Evolutionary conservation across 2,329 filamentous ascomycete species (phyloP), one percentile per base, ranked within the genome.

Genomic region (Didymella glomerata): DNA sequence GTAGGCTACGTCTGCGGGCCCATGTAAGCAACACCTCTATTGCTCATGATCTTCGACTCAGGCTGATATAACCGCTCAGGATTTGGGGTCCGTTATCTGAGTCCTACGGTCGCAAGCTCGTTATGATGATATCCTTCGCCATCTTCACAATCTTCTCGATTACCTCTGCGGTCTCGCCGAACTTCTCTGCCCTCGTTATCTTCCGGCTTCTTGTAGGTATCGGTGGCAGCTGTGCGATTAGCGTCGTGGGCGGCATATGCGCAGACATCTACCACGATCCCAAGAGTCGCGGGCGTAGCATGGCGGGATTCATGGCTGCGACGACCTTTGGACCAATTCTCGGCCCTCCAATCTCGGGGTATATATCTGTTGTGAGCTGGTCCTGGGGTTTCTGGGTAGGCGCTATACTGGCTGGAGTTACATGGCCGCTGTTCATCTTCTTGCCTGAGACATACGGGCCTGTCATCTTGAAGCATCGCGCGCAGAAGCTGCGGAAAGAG

Each of bases 341-440:
- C 2, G 86, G 87, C 2, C 89, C 89, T 2, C 84, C 89, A 16
- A 81, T 89, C 22, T 86, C 86, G 0, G 89, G 88, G 10, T 90
- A 84, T 74, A 83, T 85, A 38, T 80, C 85, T 0, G 81, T 80
- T 1, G 82, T 89, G 25, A 84, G 83, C 25, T 91, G 89, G 89
- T 82, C 86, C 41, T 91, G 89, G 89, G 78, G 84, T 1, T 90
- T 90, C 69, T 91, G 88, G 85, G 83, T 92, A 24, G 88, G 81
- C 14, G 79, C 91, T 16, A 90, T 93, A 18, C 81, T 91, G 54
- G 90, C 89, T 2, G 88, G 84, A 25, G 76, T 77, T 0, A 88
- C 87, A 1, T 82, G 88, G 74, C 72, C 87, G 2, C 78, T 87
- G 1, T 76, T 91, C 14, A 56, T 86, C n/a, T 81, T 88, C 60